Evolutionary conservation across 2,329 filamentous ascomycete genomes (phyloP), one percentile per base, ranked within the genome.

Genomic region (Parasarocladium wereldwijsianum): DNA sequence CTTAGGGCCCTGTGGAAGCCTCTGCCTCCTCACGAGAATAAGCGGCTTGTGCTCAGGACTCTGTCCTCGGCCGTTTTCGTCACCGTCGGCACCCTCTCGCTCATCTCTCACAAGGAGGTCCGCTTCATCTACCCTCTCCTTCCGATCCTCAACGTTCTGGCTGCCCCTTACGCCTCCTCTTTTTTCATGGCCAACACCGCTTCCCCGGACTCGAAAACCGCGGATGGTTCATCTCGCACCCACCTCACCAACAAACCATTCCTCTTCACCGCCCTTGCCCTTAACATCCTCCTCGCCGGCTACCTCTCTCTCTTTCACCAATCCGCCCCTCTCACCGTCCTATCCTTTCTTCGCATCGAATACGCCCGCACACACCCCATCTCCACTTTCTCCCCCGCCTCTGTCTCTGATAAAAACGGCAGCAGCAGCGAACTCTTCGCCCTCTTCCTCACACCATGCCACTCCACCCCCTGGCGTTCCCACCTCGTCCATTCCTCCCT

Each of bases 61-160:
- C 55, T 86, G 7, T 62, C 72, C 8, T 60, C 63, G 17, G 60
- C 70, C 6, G 62, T 77, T 24, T 38, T 76, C 32, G 52, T 70
- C 17, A 79, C 76, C 34, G 55, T 80, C 8, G 48, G 57, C 2
- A 51, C 62, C 3, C 65, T 96, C 19, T 93, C 83, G 2, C 47
- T 81, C 26, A 81, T 96, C 40, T 75, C 84, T 2, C 90, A 98
- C 58, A 98, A 98, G 52, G 90, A 98, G 62, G 82, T 93, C 42
- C 83, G 90, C 44, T 98, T 98, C 59, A 81, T 96, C 40, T 93
- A 93, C 45, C 87, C 90, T 1, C 66, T 98, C 12, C 66, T 96
- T 2, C 87, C 90, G 2, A 66, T 76, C n/a, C 66, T 98, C 6
- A 83, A 90, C 48, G 59, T 93, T 37, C 60, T 96, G 22, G 72